phyloP scores from a whole-genome alignment of 805 yeast genomes.

The Ogataea naganishii region DNA sequence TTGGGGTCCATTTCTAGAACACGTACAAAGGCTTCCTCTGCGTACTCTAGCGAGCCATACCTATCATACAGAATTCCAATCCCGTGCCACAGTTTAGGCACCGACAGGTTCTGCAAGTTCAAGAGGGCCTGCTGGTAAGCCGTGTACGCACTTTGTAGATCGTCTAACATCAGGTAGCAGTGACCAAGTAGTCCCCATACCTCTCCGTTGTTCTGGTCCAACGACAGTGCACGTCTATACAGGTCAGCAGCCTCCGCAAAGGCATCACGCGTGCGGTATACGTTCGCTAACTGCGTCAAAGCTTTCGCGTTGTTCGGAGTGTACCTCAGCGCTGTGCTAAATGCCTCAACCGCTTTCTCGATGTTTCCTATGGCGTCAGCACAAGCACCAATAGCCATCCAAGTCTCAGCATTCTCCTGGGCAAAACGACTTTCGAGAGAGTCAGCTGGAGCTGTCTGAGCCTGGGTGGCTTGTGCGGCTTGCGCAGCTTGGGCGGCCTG shows the following conservation, averaged over 20 bases:
- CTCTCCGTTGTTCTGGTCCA: slow-evolving; percentile 85
- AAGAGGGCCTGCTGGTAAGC: slow-evolving; percentile 95
- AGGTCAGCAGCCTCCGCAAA: slow-evolving; percentile 92
- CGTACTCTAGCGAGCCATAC: slow-evolving; percentile 92
- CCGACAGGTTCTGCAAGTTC: slow-evolving; percentile 86
- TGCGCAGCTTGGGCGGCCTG: slow-evolving; percentile 3
- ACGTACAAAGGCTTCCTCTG: slow-evolving; percentile 96
- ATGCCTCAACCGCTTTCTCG: slow-evolving; percentile 82
- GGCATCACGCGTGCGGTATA: slow-evolving; percentile 82
- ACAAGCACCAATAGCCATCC: slow-evolving; percentile 83
- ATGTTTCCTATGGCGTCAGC: slow-evolving; percentile 87
- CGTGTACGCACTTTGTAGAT: slow-evolving; percentile 87
- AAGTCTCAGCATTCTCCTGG: slow-evolving; percentile 66
- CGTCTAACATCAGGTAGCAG: slow-evolving; percentile 95
- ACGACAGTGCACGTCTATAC: slow-evolving; percentile 76
- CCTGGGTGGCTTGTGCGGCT: slow-evolving; percentile 1
- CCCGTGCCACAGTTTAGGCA: slow-evolving; percentile 97
- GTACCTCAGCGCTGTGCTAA: slow-evolving; percentile 80
- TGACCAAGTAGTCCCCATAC: slow-evolving; percentile 97
- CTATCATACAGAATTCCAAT: slow-evolving; percentile 94
- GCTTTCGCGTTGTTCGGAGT: slow-evolving; percentile 83
- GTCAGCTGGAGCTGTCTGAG: slow-evolving; percentile 9
- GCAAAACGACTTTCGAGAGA: slow-evolving; percentile 23
- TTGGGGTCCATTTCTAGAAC: slow-evolving; percentile 93
- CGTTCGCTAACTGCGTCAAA: slow-evolving; percentile 76